Evolutionary conservation across 768 basidiomycete species (phyloP).

Genomic region (Lyophyllum atratum): DNA sequence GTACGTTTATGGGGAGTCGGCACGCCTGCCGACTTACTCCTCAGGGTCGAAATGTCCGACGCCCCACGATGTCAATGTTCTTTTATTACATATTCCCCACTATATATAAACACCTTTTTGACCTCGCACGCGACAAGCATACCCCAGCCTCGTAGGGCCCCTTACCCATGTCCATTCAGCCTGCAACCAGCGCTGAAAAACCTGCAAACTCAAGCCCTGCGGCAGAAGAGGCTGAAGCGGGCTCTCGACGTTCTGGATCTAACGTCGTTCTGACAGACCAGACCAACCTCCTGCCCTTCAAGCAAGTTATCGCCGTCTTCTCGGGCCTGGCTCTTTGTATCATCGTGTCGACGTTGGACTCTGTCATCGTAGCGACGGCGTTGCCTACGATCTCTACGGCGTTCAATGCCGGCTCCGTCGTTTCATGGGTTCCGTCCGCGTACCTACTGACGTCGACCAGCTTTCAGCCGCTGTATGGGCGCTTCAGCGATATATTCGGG

Average conservation of each 20-base stretch:
- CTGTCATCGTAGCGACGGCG: constrained; percentile 74
- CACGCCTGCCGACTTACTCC: neutral
- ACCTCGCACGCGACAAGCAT: neutral
- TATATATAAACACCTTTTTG: neutral
- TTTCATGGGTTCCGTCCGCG: constrained; percentile 73
- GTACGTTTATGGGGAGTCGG: neutral
- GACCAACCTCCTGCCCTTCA: constrained; percentile 71
- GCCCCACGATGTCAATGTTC: neutral
- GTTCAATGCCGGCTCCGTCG: constrained; percentile 64
- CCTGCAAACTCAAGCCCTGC: neutral
- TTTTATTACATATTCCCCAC: neutral
- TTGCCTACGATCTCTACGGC: constrained; percentile 69
- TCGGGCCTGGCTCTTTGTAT: constrained; percentile 61
- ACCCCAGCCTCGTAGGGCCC: neutral
- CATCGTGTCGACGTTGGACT: constrained; percentile 64
- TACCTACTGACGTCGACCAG: constrained; percentile 70
- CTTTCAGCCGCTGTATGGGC: constrained; percentile 63
- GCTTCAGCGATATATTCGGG: constrained; percentile 69
- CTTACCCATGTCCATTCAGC: neutral
- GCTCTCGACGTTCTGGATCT: neutral
- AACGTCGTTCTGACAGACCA: constrained; percentile 58
- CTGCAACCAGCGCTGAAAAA: neutral
- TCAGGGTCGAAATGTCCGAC: neutral
- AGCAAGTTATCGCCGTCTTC: constrained; percentile 64
- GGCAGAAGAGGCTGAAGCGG: neutral